Base-by-base conservation (phyloP, 1,139 yeast species). In the Scheffersomyces illinoinensis region DNA sequence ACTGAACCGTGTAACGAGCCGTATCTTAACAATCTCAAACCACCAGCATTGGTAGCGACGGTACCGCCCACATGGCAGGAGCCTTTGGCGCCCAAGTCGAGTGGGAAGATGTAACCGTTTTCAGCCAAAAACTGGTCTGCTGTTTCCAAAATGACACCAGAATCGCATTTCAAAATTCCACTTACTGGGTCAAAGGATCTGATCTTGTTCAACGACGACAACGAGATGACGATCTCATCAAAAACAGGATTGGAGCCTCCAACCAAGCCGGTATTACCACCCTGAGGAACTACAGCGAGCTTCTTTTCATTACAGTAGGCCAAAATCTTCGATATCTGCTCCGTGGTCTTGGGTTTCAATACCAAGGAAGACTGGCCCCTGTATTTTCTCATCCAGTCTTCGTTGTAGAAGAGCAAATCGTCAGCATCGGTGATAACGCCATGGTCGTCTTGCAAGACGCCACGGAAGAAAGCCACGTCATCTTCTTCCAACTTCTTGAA, bases 1-100 rank as follows among this genome's bases (percentile, higher is more conserved):
- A 93, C 97, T 43, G 91, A 79, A 12, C 99, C 99, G 69, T 93
- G 99, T 62, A 93, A 83, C 7, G 97, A 91, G 1, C 98, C 98
- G 71, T 93, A 93, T 66, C 97, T 84, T 65, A 93, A 78, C 60
- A 93, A 79, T 70, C 98, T 83, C 67, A 93, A 82, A 0, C 99
- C 99, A 69, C 99, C 98, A 5, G 99, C 98, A 71, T 93, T 93
- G 20, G 98, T 93, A 6, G 98, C 97, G 50, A 92, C 96, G 59
- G 89, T 91, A 61, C 98, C 99, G 64, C 98, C 98, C 63, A 93
- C 89, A 67, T 92, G 97, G 73, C 99, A 93, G 2, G 97, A 92
- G 19, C 99, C 99, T 76, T 93, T 93, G 54, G 99, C 98, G 57
- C 99, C 99, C 61, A 93, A 79, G 71, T 93, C 99, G 55, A 93